These are phyloP conservation scores for Linum tenue DNA, from an alignment of 345 rosid species.

Conservation along the genomic window DNA sequence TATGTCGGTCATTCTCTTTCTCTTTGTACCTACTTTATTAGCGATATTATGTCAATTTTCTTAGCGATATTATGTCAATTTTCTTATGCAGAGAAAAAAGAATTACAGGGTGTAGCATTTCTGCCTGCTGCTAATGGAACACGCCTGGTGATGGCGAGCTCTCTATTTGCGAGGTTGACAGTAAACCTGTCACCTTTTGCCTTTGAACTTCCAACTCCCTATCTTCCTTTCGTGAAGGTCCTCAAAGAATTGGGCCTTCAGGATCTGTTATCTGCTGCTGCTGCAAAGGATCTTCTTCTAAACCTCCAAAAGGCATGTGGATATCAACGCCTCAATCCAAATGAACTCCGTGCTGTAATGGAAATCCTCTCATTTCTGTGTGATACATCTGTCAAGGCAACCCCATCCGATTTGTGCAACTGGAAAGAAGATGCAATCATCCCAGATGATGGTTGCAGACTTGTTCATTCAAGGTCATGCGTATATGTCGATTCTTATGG, in stretches of 20 bases:
- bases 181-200: conserved; percentile 87
- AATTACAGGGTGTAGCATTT: conserved; percentile 70
- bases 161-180: conserved; percentile 68
- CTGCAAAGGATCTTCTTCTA: conserved; percentile 63
- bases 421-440: conserved; percentile 58
- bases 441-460: conserved; percentile 92
- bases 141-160: conserved; percentile 62
- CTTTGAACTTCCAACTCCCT: conserved; percentile 70
- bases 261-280: conserved; percentile 55
- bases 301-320: conserved; percentile 75
- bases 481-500: conserved; percentile 76
- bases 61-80: not conserved
- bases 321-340: conserved; percentile 81
- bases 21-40: too few relatives aligned
- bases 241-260: conserved; percentile 87
- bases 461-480: conserved; percentile 67
- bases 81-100: conserved; percentile 45
- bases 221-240: conserved; percentile 68
- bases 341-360: conserved; percentile 91
- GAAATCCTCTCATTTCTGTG: conserved; percentile 67
- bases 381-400: conserved; percentile 31
- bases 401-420: conserved; percentile 18
- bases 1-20: too few relatives aligned
- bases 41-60: not conserved
- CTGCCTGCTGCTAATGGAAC: conserved; percentile 93